Evolutionary conservation across 2,329 filamentous ascomycete genomes (phyloP).

Genomic region (Lachnellula cervina): DNA sequence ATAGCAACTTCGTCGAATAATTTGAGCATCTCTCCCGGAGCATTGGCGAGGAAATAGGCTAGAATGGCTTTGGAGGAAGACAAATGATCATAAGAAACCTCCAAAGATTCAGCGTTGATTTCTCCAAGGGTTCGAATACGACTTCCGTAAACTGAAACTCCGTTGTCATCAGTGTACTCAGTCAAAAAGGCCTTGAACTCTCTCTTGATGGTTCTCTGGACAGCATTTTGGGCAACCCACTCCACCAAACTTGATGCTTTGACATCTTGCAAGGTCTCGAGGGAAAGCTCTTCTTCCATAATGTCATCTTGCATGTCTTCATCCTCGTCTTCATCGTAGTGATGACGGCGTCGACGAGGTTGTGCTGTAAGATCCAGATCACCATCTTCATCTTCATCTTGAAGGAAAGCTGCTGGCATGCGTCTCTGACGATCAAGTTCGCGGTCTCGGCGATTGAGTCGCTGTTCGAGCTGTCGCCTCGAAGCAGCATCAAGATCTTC

Average conservation of each 20-base stretch:
- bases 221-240: slow-evolving; percentile 86
- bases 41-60: slow-evolving; percentile 93
- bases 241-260: slow-evolving; percentile 92
- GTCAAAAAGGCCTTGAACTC: slow-evolving; percentile 98
- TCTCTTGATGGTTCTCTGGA: slow-evolving; percentile 87
- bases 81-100: slow-evolving; percentile 93
- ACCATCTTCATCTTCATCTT: slow-evolving; percentile 74
- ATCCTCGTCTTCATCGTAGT: slow-evolving; percentile 91
- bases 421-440: slow-evolving; percentile 63
- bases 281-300: slow-evolving; percentile 90
- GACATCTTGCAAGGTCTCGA: slow-evolving; percentile 86
- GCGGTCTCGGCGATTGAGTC: slow-evolving; percentile 68
- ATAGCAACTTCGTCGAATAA: slow-evolving; percentile 96
- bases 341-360: slow-evolving; percentile 76
- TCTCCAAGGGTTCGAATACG: slow-evolving; percentile 94
- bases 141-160: slow-evolving; percentile 89
- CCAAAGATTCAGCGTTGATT: slow-evolving; percentile 90
- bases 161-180: slow-evolving; percentile 86
- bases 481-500: slow-evolving; percentile 62
- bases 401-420: slow-evolving; percentile 69
- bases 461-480: slow-evolving; percentile 66
- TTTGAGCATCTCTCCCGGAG: slow-evolving; percentile 89
- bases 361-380: slow-evolving; percentile 81
- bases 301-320: slow-evolving; percentile 90
- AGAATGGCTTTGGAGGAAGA: slow-evolving; percentile 87